Conservation (phyloP, 352 stramenopile species). For the Globisporangium viniferum region DNA sequence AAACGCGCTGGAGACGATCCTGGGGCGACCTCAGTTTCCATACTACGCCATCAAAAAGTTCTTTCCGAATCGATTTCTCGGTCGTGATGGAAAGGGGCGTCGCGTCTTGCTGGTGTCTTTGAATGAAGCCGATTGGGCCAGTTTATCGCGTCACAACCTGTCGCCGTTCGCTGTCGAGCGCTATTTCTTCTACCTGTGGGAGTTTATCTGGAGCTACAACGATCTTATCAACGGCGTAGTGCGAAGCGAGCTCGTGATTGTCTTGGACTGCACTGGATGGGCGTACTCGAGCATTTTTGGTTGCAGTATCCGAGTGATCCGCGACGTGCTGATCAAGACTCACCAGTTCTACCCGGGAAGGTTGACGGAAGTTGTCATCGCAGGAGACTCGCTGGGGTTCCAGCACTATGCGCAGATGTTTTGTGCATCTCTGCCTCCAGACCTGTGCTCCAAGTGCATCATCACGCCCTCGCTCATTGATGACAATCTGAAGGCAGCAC, state of each 20-base stretch:
- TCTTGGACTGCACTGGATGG: slow-evolving; percentile 31
- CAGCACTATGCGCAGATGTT: slow-evolving; percentile 15
- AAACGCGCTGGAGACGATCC: slow-evolving; percentile 37
- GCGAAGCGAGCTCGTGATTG: slow-evolving; percentile 28
- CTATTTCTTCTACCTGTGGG: slow-evolving; percentile 43
- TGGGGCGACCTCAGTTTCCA: slow-evolving; percentile 25
- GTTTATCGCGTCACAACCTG: slow-evolving; percentile 24
- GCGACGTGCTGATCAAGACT: slow-evolving; percentile 22
- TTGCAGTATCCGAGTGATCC: slow-evolving; percentile 24
- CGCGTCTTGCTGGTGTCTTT: slow-evolving; percentile 28
- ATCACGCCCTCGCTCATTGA: neutral
- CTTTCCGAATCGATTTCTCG: slow-evolving; percentile 29
- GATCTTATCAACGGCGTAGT: slow-evolving; percentile 25
- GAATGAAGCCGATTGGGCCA: slow-evolving; percentile 17
- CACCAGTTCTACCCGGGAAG: slow-evolving; percentile 26
- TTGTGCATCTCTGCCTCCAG: slow-evolving; percentile 16
- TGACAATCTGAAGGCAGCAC: neutral
- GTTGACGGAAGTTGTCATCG: slow-evolving; percentile 22
- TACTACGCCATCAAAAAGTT: slow-evolving; percentile 38
- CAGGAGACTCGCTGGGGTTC: slow-evolving; percentile 11
- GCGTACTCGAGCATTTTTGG: slow-evolving; percentile 26
- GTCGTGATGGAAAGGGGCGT: slow-evolving; percentile 20
- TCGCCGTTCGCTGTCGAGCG: slow-evolving; percentile 28
- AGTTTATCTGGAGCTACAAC: slow-evolving; percentile 48
- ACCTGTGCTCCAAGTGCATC: slow-evolving; percentile 9